Evolutionary conservation across 2,329 filamentous ascomycete species (phyloP), one percentile per base, ranked within the genome.

Genomic region (Penicillium italicum): DNA sequence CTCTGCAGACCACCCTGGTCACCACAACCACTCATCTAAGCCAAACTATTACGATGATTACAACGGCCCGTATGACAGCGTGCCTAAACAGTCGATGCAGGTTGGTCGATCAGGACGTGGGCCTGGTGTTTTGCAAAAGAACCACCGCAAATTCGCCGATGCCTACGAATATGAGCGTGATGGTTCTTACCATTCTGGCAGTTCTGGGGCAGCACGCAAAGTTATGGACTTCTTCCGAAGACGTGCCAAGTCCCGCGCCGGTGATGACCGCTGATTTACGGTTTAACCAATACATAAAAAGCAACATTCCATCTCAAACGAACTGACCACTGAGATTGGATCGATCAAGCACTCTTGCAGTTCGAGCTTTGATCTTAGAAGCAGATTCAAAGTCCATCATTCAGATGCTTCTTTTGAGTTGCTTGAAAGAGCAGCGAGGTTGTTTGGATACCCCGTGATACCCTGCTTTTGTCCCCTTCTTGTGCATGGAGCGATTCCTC

Each of bases 181-280:
- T 40, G 68, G 69, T 22, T 82, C 84, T 47, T 84, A 86, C 50
- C 86, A 91, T 67, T 86, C 86, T 31, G 93, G 93, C 42, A 95
- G 89, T 72, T 93, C 87, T 61, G 90, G 90, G 54, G 89, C 91
- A 3, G 91, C 92, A 14, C 88, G 92, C 72, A 86, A 91, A 70
- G 94, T 99, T 37, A 97, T 99, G 92, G 93, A 99, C 76, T 96
- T 97, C 75, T 99, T 99, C 80, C 83, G 94, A 66, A 83, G 92
- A 72, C 84, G 92, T 71, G 90, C 89, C 53, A 91, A 88, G 76
- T 90, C 87, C 64, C 81, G 88, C 68, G 83, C 81, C 53, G 76
- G 72, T 30, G 74, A 76, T 34, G 74, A 76, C 43, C 72, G 69
- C 54, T 74, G 68, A 69, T 33, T 48, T 18, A 2, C 26, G 28